Base-by-base conservation (phyloP, 306 rosid genomes). In the Sesbania bispinosa region DNA sequence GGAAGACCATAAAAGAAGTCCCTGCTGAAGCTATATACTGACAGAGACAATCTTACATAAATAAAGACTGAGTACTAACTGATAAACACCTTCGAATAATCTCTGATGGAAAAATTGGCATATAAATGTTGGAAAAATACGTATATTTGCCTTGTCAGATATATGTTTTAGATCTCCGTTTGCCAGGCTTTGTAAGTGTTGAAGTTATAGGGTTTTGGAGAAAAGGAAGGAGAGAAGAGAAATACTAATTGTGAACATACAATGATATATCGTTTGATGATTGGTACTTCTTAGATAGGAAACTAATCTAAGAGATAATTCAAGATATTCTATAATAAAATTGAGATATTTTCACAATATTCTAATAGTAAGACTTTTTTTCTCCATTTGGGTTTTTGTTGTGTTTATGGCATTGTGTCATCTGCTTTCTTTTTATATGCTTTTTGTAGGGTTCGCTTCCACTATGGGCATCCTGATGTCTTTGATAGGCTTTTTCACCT, bases 381-480 rank as follows among this genome's bases (percentile, higher is more conserved):
- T 36, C 16, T 14, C n/a, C 26, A 1, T n/a, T 50, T 41, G 11
- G 1, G n/a, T 54, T 62, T 35, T 64, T 43, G 8, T 71, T 64
- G 19, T 47, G 43, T 20, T 20, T 62, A 52, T 42, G 18, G 38
- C 32, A 51, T 32, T 42, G 18, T 68, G 16, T 65, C 58, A 61
- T 26, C 2, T 50, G 15, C 6, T 32, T 55, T 58, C 63, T 42
- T 72, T 57, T 9, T 63, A 69, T 73, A 19, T 82, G 71, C 50
- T 60, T 62, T n/a, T 4, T 81, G 39, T 51, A 94, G 98, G 85
- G 98, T 94, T 71, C 98, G 98, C 27, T 94, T 94, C 83, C 98
- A 94, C 81, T 94, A 90, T 81, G 98, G 98, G n/a, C 98, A 94
- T 76, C 98, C 98, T 0, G 98, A 93, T 79, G 91, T 93, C 77